A percentile compares a stretch with the other conserved stretches of the same genome.
These are phyloP conservation scores for Sarcomyxa edulis DNA, from an alignment of 768 basidiomycete species.

Conservation along the genomic window DNA sequence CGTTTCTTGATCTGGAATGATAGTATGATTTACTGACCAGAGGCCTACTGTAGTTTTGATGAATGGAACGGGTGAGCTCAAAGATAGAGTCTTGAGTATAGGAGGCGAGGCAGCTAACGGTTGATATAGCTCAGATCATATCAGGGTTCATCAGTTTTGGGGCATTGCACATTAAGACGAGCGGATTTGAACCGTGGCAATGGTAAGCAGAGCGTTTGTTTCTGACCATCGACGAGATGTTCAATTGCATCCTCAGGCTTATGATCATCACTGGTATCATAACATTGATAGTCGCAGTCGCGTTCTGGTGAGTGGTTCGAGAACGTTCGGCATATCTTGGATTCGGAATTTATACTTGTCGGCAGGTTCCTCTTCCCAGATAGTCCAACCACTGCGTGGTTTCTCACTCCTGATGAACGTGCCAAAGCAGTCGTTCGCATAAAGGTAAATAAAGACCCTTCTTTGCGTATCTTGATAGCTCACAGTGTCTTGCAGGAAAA, in stretches of 20 bases:
- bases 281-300: slow-evolving; percentile 56
- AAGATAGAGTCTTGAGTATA: too few species aligned
- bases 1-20: slow-evolving; percentile 16
- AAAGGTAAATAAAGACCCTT: too few species aligned
- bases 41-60: slow-evolving; percentile 54
- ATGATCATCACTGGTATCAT: slow-evolving; percentile 71
- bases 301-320: slow-evolving; percentile 45
- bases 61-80: too few species aligned
- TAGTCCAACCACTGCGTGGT: slow-evolving; percentile 68
- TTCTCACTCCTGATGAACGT: slow-evolving; percentile 70
- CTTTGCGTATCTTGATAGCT: too few species aligned
- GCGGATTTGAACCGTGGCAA: slow-evolving; percentile 73
- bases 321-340: too few species aligned
- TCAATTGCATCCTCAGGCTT: slow-evolving; percentile 41
- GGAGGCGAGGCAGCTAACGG: too few species aligned
- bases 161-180: slow-evolving; percentile 52
- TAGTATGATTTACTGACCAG: too few species aligned
- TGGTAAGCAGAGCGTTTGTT: slow-evolving; percentile 36
- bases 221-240: slow-evolving; percentile 2
- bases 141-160: slow-evolving; percentile 70
- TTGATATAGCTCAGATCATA: slow-evolving; percentile 63
- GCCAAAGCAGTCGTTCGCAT: slow-evolving; percentile 64
- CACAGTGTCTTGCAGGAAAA: too few species aligned
- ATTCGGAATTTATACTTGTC: too few species aligned
- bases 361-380: slow-evolving; percentile 81